These are phyloP conservation scores for Zea mays DNA, from an alignment of 176 grass and related monocot species.

Conservation along the genomic window DNA sequence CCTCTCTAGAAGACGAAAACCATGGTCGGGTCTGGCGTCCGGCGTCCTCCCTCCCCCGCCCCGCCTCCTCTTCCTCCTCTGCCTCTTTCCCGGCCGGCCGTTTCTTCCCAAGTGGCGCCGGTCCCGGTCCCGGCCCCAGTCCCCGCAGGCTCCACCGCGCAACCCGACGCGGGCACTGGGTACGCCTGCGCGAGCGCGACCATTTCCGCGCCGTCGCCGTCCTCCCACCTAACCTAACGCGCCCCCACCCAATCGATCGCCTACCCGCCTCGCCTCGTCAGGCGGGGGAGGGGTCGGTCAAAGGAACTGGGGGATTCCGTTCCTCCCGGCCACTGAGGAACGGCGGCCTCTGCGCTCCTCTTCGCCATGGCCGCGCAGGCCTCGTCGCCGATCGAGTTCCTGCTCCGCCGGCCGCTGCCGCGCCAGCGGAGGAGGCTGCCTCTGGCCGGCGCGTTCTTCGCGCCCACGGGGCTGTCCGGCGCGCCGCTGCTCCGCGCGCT, in stretches of 20 bases:
- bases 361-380: conserved; percentile 10
- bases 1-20: conserved; percentile 31
- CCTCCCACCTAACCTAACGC: conserved; percentile 24
- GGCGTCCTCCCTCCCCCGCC: background rate
- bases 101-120: background rate
- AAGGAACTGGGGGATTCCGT: background rate
- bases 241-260: conserved; percentile 13
- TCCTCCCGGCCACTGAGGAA: too few species aligned
- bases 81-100: background rate
- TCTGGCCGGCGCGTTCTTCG: conserved; percentile 70
- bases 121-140: background rate
- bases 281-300: conserved; percentile 8
- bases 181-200: conserved; percentile 23
- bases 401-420: conserved; percentile 40
- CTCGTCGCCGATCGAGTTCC: conserved; percentile 75
- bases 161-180: conserved; percentile 9
- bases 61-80: background rate
- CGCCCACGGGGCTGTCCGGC: conserved; percentile 49
- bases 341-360: background rate
- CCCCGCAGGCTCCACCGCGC: background rate
- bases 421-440: conserved; percentile 54
- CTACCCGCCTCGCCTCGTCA: background rate
- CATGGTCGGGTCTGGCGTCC: conserved; percentile 4
- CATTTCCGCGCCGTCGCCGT: conserved; percentile 33
- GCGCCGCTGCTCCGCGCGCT: conserved; percentile 61